Evolutionary conservation across 129 eudicot genomes (phyloP), one percentile per base, ranked within the genome.

Genomic region (Calendula officinalis): DNA sequence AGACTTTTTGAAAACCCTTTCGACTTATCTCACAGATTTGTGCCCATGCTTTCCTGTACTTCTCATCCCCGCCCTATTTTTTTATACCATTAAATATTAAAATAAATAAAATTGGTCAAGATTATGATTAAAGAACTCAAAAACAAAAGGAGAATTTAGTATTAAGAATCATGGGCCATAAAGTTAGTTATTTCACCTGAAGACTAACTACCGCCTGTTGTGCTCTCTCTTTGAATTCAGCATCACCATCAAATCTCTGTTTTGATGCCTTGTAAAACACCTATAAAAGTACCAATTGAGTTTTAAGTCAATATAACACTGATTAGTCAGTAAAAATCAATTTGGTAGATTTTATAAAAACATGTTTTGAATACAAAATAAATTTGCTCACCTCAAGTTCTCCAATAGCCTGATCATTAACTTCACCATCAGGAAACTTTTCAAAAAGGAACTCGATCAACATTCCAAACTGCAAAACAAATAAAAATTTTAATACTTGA

Each of bases 131-230:
- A 45, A 6, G 3, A 22, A 39, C 30, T 43, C 41, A 17, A 4
- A 22, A 52, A 54, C 27, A 13, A 51, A 12, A 30, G 12, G 8
- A 43, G 12, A 10, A 8, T 43, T 42, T 27, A 4, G 66, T 12
- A 41, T 16, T n/a, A 60, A 7, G 42, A 41, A 3, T 37, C 11
- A 42, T 33, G 14, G 42, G 1, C 39, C 38, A 67, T 8, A 35
- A 39, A 56, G 49, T 9, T 46, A 9, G 51, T 66, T 62, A 48
- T 38, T 45, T 77, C 66, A 89, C 99, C 99, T 94, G 99, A 43
- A 94, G 97, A 55, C 94, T 86, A 69, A 94, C 97, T 27, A 94
- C 99, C 5, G 99, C 99, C 73, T 73, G 70, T 54, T 94, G 97
- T 32, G 99, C 99, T 78, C 80, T 89, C 75, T 83, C 95, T 79